These are phyloP conservation scores for Erodium maritimum DNA, from an alignment of 345 rosid species.

Conservation along the genomic window DNA sequence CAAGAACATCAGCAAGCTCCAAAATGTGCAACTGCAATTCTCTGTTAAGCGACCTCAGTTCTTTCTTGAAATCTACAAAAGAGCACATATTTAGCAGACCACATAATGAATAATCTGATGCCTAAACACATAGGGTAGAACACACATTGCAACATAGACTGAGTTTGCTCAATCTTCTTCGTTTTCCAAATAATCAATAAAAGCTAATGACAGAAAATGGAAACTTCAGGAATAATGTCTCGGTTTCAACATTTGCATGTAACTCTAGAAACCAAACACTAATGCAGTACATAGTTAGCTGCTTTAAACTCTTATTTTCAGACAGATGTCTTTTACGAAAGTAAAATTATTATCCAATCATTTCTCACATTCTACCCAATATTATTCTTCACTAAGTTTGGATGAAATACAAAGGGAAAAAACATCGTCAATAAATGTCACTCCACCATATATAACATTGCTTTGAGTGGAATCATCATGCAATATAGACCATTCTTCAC, in stretches of 20 bases:
- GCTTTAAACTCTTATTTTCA: background rate
- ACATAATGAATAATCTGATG: background rate
- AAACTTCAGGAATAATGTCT: background rate
- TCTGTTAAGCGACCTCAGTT: conserved; percentile 59
- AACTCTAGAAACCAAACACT: background rate
- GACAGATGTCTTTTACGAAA: background rate
- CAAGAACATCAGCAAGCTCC: conserved; percentile 91
- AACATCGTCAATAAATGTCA: background rate
- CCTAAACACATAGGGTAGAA: background rate
- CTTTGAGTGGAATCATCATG: background rate
- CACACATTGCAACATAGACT: background rate
- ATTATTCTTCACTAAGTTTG: background rate
- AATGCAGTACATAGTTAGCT: background rate
- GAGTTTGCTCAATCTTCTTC: background rate
- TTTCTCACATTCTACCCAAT: background rate
- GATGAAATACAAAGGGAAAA: background rate
- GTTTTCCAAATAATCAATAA: background rate
- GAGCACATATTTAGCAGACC: background rate
- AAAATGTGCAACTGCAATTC: conserved; percentile 80
- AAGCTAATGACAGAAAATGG: background rate
- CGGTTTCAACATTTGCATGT: background rate
- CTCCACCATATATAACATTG: background rate
- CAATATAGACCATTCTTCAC: background rate
- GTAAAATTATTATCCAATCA: background rate
- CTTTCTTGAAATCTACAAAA: conserved; percentile 72